These are phyloP conservation scores for Peltaster fructicola DNA, from an alignment of 2,329 filamentous ascomycete genomes.

Conservation along the genomic window DNA sequence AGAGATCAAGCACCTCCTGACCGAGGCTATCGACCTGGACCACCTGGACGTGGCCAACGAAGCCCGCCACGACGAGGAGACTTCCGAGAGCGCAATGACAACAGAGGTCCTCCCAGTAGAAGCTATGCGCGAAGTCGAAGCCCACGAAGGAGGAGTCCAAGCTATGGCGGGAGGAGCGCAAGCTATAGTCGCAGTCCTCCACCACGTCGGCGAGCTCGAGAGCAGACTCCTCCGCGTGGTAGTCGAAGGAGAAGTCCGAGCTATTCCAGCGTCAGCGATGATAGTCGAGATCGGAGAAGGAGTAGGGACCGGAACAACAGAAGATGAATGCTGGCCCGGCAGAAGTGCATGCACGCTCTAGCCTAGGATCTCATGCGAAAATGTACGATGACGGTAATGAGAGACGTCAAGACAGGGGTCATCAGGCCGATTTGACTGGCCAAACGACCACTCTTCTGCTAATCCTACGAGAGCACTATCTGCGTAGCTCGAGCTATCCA, in stretches of 20 bases:
- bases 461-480: too few species aligned
- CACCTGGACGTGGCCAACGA: not conserved
- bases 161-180: slow-evolving; percentile 31
- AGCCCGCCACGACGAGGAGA: slow-evolving; percentile 2
- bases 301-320: slow-evolving; percentile 13
- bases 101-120: too few species aligned
- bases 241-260: slow-evolving; percentile 17
- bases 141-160: slow-evolving; percentile 22
- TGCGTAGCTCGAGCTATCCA: too few species aligned
- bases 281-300: slow-evolving; percentile 8
- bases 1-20: slow-evolving; percentile 10
- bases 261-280: slow-evolving; percentile 11
- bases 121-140: slow-evolving; percentile 8
- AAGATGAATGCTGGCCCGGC: too few species aligned
- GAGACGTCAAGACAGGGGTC: too few species aligned
- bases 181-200: slow-evolving; percentile 7
- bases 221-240: slow-evolving; percentile 12
- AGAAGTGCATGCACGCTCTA: too few species aligned
- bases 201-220: slow-evolving; percentile 21
- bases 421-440: too few species aligned
- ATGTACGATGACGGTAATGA: too few species aligned
- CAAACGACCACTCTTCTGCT: too few species aligned
- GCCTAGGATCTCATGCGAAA: too few species aligned
- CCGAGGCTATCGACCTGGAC: slow-evolving; percentile 3
- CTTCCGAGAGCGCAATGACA: too few species aligned